Conservation (phyloP, 208 protist genomes). For the Trypanosoma platydactyli region DNA sequence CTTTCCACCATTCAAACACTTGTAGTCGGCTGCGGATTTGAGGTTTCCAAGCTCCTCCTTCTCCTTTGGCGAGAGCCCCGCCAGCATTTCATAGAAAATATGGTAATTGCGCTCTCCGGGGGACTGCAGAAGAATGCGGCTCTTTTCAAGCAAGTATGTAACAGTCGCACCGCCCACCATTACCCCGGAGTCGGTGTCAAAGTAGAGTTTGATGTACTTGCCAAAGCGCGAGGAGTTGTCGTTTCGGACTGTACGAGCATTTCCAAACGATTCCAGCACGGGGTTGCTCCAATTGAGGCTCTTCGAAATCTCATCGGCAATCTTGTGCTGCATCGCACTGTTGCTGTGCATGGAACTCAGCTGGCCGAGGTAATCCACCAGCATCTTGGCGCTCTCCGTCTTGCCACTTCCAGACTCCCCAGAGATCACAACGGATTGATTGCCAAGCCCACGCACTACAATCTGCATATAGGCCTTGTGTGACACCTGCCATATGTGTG, state of each 20-base stretch:
- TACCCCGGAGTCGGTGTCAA: conserved; percentile 81
- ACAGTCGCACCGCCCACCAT: conserved; percentile 84
- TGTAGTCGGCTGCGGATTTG: conserved; percentile 76
- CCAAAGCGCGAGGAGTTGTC: conserved; percentile 95
- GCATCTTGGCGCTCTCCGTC: conserved; percentile 92
- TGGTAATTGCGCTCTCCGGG: conserved; percentile 94
- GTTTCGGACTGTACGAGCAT: conserved; percentile 89
- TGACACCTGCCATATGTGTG: conserved; percentile 91
- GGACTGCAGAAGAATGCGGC: conserved; percentile 89
- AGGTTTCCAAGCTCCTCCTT: conserved; percentile 74
- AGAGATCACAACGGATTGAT: conserved; percentile 93
- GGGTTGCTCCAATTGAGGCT: conserved; percentile 88
- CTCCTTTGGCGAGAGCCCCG: conserved; percentile 64
- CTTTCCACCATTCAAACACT: conserved; percentile 84
- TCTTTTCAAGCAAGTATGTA: conserved; percentile 95
- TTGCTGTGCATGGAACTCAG: conserved; percentile 80
- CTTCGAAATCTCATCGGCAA: conserved; percentile 76
- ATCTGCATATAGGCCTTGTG: conserved; percentile 86
- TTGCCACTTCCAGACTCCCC: conserved; percentile 96
- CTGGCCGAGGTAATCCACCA: conserved; percentile 87
- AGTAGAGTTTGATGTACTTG: conserved; percentile 95
- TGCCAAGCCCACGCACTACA: conserved; percentile 65
- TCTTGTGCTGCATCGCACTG: conserved; percentile 51
- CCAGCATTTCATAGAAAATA: conserved; percentile 96
- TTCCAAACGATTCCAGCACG: conserved; percentile 95